phyloP scores from a whole-genome alignment of 208 protist species.

The Trypanosomatidae sp. region DNA sequence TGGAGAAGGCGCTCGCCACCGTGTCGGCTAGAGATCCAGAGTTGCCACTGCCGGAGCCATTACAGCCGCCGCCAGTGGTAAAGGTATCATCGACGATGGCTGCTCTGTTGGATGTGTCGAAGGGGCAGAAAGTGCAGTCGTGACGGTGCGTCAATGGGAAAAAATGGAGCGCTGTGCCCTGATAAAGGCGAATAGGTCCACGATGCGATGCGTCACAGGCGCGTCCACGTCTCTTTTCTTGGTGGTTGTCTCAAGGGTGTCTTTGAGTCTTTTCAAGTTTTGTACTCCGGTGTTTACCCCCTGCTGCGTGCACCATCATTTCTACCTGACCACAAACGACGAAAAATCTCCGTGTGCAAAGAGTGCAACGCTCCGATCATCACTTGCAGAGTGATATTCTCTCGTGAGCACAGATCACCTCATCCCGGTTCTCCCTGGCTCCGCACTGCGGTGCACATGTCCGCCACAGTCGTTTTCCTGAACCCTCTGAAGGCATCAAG shows the following conservation, averaged over 20 bases:
- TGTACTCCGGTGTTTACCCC: not conserved
- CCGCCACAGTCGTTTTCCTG: not conserved
- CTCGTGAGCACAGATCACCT: not conserved
- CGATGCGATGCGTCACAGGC: not conserved
- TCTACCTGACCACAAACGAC: not conserved
- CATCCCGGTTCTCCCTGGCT: not conserved
- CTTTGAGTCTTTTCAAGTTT: not conserved
- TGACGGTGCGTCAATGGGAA: not conserved
- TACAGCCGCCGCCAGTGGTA: not conserved
- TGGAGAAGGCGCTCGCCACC: conserved; percentile 10
- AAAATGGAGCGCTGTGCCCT: not conserved
- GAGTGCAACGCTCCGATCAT: not conserved
- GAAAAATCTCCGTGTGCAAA: not conserved
- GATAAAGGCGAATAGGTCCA: not conserved
- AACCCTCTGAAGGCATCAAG: not conserved
- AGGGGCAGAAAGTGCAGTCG: not conserved
- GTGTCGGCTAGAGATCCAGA: not conserved
- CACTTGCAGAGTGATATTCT: not conserved
- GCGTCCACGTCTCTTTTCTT: not conserved
- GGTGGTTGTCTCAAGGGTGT: not conserved
- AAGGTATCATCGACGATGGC: not conserved
- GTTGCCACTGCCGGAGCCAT: not conserved
- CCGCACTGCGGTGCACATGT: not conserved
- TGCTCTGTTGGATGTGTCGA: not conserved
- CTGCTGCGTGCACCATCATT: not conserved